These are phyloP conservation scores for Chrysosporium keratinophilum DNA, from an alignment of 2,329 filamentous ascomycete species.

Conservation along the genomic window DNA sequence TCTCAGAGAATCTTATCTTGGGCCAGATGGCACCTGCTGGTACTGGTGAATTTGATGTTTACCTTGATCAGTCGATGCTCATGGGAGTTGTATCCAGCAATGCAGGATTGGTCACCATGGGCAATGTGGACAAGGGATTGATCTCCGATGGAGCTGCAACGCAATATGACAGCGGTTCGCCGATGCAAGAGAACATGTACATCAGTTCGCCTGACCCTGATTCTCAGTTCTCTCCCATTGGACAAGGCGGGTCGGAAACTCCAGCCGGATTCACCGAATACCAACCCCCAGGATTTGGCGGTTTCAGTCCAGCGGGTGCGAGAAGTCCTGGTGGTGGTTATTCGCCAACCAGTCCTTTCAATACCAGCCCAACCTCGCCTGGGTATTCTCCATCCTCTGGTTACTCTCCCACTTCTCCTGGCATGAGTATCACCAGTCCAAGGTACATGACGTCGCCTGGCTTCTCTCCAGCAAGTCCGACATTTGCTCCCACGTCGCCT, in stretches of 20 bases:
- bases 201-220: slow-evolving; percentile 54
- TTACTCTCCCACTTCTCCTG: slow-evolving; percentile 69
- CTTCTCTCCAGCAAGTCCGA: slow-evolving; percentile 46
- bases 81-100: slow-evolving; percentile 92
- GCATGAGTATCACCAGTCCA: slow-evolving; percentile 47
- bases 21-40: slow-evolving; percentile 95
- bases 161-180: slow-evolving; percentile 70
- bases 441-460: slow-evolving; percentile 45
- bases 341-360: slow-evolving; percentile 66
- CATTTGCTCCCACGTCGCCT: slow-evolving; percentile 53
- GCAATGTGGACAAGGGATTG: slow-evolving; percentile 67
- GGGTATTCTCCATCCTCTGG: slow-evolving; percentile 51
- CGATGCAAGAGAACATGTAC: slow-evolving; percentile 50
- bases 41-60: slow-evolving; percentile 89
- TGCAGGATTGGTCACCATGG: slow-evolving; percentile 70
- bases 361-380: slow-evolving; percentile 58
- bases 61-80: slow-evolving; percentile 89
- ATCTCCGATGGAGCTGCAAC: slow-evolving; percentile 74
- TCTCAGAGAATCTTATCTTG: slow-evolving; percentile 97
- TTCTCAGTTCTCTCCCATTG: slow-evolving; percentile 61
- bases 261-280: slow-evolving; percentile 53
- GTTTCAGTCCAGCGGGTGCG: slow-evolving; percentile 57
- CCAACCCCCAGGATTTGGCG: slow-evolving; percentile 57
- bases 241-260: slow-evolving; percentile 54
- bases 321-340: slow-evolving; percentile 53